Percentiles rank a stretch among this genome's conserved stretches.
phyloP scores from a whole-genome alignment of 1,139 yeast genomes.

The Suhomyces bokatorum region DNA sequence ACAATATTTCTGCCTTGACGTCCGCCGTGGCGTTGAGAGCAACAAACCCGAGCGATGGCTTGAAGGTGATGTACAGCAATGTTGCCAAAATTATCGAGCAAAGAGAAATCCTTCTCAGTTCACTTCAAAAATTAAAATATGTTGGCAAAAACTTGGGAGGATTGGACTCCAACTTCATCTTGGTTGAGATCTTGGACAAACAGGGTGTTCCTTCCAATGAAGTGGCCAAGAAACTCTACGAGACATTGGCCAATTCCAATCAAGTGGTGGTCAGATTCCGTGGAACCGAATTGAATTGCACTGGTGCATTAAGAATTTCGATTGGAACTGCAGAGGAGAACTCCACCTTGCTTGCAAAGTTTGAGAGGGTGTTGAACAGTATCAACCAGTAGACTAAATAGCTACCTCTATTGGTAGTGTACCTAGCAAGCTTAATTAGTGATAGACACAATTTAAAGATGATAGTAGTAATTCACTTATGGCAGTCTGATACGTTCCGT shows the following conservation, averaged over 20 bases:
- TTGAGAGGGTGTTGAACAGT: constrained; percentile 29
- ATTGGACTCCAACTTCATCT: constrained; percentile 78
- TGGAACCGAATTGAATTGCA: constrained; percentile 86
- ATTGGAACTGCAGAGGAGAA: constrained; percentile 84
- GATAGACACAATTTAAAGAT: too few species aligned
- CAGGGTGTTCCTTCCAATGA: constrained; percentile 65
- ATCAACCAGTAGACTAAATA: constrained; percentile 6
- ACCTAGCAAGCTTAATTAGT: too few species aligned
- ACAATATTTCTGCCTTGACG: constrained; percentile 84
- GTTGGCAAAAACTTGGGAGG: constrained; percentile 86
- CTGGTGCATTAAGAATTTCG: constrained; percentile 83
- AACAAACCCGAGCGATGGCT: constrained; percentile 52
- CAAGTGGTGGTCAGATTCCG: constrained; percentile 87
- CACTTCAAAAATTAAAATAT: constrained; percentile 54
- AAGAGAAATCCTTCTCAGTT: constrained; percentile 52
- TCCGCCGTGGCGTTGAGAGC: constrained; percentile 77
- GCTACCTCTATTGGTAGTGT: background rate
- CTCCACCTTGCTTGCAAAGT: constrained; percentile 50
- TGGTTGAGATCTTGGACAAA: constrained; percentile 66
- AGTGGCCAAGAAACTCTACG: constrained; percentile 68
- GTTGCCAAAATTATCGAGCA: constrained; percentile 55
- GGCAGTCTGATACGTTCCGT: too few species aligned
- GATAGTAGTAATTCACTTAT: too few species aligned
- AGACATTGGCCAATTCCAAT: constrained; percentile 64
- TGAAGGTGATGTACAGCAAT: constrained; percentile 56